Percentiles rank a stretch among this genome's conserved stretches.
These are phyloP conservation scores for Gardenia jasminoides DNA, from an alignment of 257 asterid genomes.

Conservation along the genomic window DNA sequence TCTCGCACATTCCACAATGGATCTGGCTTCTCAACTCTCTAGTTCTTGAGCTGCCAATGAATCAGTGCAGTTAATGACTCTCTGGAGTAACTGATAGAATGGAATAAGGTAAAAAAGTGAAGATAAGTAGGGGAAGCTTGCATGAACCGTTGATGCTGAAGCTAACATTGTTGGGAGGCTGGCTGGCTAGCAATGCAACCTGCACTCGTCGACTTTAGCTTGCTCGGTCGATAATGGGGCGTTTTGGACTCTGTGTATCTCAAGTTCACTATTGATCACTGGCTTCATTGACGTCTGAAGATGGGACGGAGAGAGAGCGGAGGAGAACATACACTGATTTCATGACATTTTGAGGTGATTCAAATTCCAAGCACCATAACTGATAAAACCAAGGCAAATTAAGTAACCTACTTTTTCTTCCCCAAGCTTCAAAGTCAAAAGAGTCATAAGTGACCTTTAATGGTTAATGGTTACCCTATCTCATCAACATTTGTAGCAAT, in stretches of 20 bases:
- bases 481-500: not conserved
- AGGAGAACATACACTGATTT: conserved; percentile 27
- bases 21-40: too few species aligned
- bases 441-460: conserved; percentile 17
- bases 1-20: too few species aligned
- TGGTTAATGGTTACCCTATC: not conserved
- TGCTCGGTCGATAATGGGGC: not conserved
- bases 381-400: conserved; percentile 35
- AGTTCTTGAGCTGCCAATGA: too few species aligned
- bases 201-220: too few species aligned
- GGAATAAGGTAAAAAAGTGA: not conserved
- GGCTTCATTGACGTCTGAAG: not conserved
- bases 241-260: not conserved
- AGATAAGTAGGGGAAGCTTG: not conserved
- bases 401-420: conserved; percentile 19
- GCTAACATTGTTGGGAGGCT: too few species aligned
- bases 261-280: not conserved
- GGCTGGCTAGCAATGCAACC: too few species aligned
- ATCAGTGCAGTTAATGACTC: too few species aligned
- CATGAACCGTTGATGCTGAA: too few species aligned
- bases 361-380: conserved; percentile 35
- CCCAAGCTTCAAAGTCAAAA: conserved; percentile 42
- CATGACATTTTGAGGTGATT: conserved; percentile 34
- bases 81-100: not conserved
- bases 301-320: not conserved